phyloP scores from a whole-genome alignment of 768 basidiomycete genomes.

The Amanita thiersii region DNA sequence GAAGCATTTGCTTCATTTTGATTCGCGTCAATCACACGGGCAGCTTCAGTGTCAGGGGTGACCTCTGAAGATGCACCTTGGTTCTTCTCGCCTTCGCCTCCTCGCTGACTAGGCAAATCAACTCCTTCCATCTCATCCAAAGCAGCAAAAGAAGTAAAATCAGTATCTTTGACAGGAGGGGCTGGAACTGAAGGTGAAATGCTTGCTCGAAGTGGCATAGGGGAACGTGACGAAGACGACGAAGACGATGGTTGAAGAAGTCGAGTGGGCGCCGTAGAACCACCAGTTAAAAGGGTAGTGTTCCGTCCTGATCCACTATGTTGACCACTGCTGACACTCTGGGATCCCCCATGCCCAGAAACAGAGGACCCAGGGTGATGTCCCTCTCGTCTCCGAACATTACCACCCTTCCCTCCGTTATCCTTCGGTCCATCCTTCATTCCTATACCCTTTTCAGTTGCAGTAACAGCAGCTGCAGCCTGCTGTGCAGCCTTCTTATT shows the following conservation, averaged over 20 bases:
- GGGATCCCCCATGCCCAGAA: conserved; percentile 25
- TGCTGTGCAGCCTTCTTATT: conserved; percentile 90
- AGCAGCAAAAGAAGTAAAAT: conserved; percentile 61
- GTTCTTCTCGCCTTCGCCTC: conserved; percentile 21
- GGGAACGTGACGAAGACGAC: conserved; percentile 32
- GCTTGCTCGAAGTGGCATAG: conserved; percentile 62
- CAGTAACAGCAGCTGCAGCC: conserved; percentile 41
- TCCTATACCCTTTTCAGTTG: conserved; percentile 23
- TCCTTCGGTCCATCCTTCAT: conserved; percentile 19
- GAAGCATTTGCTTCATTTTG: conserved; percentile 1
- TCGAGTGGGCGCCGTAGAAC: conserved; percentile 65
- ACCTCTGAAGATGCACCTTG: no score
- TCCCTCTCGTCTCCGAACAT: conserved; percentile 25
- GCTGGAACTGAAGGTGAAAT: conserved; percentile 75
- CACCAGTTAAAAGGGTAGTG: conserved; percentile 34
- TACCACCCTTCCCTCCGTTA: conserved; percentile 14
- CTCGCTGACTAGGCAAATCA: conserved; percentile 37
- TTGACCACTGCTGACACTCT: conserved; percentile 15
- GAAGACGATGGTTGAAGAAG: conserved; percentile 24
- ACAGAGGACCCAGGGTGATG: conserved; percentile 15
- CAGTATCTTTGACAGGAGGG: conserved; percentile 66
- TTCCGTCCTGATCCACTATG: conserved; percentile 22
- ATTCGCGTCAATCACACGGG: conserved; percentile 8
- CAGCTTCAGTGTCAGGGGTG: conserved; percentile 3
- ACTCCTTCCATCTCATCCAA: conserved; percentile 51